Evolutionary conservation across 805 yeast species (phyloP).

Genomic region (Ogataea ganodermae): DNA sequence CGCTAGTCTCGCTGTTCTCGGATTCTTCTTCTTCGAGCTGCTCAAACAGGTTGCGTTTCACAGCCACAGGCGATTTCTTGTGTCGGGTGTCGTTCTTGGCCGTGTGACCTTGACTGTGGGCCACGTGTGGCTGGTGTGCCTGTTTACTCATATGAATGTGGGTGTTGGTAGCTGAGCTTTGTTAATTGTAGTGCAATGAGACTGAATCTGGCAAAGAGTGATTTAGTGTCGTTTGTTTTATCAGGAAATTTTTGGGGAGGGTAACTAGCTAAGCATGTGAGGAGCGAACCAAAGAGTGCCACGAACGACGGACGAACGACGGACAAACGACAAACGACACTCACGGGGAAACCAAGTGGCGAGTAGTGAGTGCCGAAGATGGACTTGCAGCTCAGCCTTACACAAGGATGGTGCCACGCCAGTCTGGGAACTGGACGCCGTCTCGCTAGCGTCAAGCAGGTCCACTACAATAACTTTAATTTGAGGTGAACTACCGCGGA

Average conservation of each 20-base stretch:
- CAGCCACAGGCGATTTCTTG: constrained; percentile 16
- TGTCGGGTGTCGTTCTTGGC: neutral
- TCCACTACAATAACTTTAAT: too few relatives aligned
- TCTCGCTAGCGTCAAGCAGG: too few relatives aligned
- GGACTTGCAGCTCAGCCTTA: too few relatives aligned
- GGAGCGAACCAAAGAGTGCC: neutral
- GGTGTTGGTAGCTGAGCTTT: neutral
- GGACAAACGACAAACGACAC: too few relatives aligned
- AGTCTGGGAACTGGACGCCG: too few relatives aligned
- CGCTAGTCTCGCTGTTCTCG: neutral
- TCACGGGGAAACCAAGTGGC: too few relatives aligned
- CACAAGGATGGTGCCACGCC: too few relatives aligned
- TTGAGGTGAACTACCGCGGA: too few relatives aligned
- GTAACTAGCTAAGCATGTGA: neutral
- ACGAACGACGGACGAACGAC: too few relatives aligned
- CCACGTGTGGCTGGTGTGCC: neutral
- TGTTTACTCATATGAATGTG: neutral
- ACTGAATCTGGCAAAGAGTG: neutral
- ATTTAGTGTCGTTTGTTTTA: neutral
- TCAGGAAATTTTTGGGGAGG: neutral
- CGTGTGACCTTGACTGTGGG: neutral
- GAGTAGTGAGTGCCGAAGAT: too few relatives aligned
- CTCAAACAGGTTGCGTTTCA: constrained; percentile 19
- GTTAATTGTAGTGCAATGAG: neutral
- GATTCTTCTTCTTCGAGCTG: constrained; percentile 12